These are phyloP conservation scores for Colletotrichum sojae DNA, from an alignment of 2,329 filamentous ascomycete genomes.

Conservation along the genomic window DNA sequence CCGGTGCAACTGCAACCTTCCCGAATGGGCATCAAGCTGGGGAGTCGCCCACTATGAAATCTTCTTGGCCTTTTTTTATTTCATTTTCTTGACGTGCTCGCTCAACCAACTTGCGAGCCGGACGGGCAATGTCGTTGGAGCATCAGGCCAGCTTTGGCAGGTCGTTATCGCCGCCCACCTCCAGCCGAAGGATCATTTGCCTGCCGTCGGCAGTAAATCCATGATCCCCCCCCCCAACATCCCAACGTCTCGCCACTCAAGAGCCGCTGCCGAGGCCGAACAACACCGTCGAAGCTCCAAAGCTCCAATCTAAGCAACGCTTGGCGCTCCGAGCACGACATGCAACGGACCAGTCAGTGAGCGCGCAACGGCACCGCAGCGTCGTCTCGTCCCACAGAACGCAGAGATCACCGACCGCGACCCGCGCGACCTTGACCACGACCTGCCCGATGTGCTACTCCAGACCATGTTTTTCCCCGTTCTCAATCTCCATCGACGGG, in stretches of 20 bases:
- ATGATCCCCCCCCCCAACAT: neutral
- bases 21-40: constrained; percentile 28
- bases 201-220: neutral
- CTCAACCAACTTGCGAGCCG: no score
- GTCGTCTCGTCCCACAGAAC: neutral
- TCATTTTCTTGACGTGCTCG: neutral
- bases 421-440: neutral
- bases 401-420: neutral
- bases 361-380: no score
- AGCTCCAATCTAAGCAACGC: constrained; percentile 24
- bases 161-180: constrained; percentile 5
- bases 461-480: neutral
- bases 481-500: no score
- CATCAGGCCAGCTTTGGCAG: constrained; percentile 36
- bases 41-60: constrained; percentile 4
- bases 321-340: constrained; percentile 26
- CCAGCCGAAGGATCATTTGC: constrained; percentile 9
- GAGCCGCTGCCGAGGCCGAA: constrained; percentile 18
- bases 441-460: constrained; percentile 23
- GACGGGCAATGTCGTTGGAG: constrained; percentile 11
- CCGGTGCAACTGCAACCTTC: constrained; percentile 37
- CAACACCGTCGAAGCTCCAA: constrained; percentile 12
- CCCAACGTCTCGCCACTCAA: constrained; percentile 22
- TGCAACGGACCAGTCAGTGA: neutral
- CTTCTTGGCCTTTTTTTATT: constrained; percentile 26